Conservation (phyloP, 164 flowering plant species). For the Magnolia kwangsiensis region DNA sequence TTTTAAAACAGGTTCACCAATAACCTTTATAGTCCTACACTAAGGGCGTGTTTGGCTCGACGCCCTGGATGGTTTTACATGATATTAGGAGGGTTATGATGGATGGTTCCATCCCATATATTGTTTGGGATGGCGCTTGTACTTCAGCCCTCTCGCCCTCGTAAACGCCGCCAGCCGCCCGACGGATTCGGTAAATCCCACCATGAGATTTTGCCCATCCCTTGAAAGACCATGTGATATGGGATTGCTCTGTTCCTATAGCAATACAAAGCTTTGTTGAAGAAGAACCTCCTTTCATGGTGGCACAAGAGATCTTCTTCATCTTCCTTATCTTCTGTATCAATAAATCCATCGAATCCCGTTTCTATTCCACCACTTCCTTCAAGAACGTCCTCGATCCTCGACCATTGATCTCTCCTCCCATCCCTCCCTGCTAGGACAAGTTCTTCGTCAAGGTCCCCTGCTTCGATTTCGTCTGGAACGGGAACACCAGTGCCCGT, state of each 20-base stretch:
- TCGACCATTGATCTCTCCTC: conserved; percentile 29
- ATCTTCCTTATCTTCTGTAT: conserved; percentile 79
- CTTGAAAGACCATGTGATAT: too few relatives aligned
- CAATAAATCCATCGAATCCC: conserved; percentile 50
- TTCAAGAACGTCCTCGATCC: conserved; percentile 51
- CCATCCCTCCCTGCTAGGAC: conserved; percentile 85
- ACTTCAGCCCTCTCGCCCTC: too few relatives aligned
- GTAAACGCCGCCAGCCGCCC: too few relatives aligned
- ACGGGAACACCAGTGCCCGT: conserved; percentile 54
- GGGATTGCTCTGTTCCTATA: conserved; percentile 44
- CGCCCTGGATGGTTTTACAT: too few relatives aligned
- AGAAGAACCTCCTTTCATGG: conserved; percentile 82
- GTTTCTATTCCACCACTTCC: conserved; percentile 39
- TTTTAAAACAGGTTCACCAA: too few relatives aligned
- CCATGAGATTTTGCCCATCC: too few relatives aligned
- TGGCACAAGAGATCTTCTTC: conserved; percentile 69
- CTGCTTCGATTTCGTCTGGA: conserved; percentile 89
- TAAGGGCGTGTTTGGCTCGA: too few relatives aligned
- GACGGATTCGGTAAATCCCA: conserved; percentile 22
- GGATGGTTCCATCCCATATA: too few relatives aligned
- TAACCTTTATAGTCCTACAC: too few relatives aligned
- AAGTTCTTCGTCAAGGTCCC: conserved; percentile 57
- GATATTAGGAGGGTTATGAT: too few relatives aligned
- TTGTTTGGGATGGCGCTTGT: too few relatives aligned
- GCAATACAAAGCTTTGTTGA: conserved; percentile 58